These are phyloP conservation scores for Cladosporium sp. DNA, from an alignment of 2,329 filamentous ascomycete genomes.

Conservation along the genomic window DNA sequence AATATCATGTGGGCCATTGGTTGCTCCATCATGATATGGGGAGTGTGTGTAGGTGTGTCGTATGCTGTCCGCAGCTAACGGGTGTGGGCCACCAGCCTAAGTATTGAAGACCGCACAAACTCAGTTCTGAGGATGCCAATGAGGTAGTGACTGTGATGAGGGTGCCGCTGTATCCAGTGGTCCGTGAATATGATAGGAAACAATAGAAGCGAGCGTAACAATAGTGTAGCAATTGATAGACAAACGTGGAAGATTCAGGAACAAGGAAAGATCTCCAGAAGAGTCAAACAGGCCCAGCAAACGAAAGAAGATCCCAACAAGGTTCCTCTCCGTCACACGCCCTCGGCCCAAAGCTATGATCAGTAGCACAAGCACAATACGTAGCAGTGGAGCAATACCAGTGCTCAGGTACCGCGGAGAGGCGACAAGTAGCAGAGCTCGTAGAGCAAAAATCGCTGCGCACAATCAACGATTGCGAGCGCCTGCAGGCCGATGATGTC, in stretches of 20 bases:
- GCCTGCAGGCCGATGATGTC: constrained; percentile 13
- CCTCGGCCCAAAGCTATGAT: constrained; percentile 6
- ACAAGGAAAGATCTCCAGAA: constrained; percentile 9
- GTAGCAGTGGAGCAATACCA: background rate
- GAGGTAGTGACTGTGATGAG: constrained; percentile 9
- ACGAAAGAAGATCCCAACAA: constrained; percentile 13
- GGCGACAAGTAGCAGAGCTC: background rate
- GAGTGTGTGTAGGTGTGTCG: background rate
- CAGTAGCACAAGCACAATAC: background rate
- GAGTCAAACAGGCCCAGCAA: background rate
- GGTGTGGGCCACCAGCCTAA: background rate
- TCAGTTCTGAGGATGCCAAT: background rate
- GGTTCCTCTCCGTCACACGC: background rate
- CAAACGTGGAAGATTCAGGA: constrained; percentile 5
- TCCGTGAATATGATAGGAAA: background rate
- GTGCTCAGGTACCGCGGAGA: constrained; percentile 13
- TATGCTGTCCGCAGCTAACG: background rate
- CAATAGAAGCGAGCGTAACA: background rate
- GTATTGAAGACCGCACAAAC: background rate
- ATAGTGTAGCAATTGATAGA: background rate
- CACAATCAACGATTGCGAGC: constrained; percentile 2
- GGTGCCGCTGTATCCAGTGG: background rate
- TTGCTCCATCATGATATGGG: background rate
- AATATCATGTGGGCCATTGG: background rate
- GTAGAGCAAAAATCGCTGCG: background rate